Conservation (phyloP, 176 grass and related monocot species). For the Pontederia paniculata region DNA sequence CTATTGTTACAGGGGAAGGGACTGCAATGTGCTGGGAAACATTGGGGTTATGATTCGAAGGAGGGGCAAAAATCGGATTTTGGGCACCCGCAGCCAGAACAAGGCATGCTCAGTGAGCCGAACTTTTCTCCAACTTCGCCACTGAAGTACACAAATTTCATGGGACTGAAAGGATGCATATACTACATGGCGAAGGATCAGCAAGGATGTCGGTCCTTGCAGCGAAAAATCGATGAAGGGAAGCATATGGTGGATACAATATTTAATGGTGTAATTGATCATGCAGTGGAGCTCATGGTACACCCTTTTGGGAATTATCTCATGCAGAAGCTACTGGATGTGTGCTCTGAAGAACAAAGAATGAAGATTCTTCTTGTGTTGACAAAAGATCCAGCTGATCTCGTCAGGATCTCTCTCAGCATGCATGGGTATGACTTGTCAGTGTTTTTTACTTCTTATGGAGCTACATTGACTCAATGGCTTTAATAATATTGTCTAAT, state of each 20-base stretch:
- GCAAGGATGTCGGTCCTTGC: conserved; percentile 59
- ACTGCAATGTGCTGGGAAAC: not conserved
- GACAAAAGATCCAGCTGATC: conserved; percentile 26
- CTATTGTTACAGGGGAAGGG: conserved; percentile 5
- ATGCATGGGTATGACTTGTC: conserved; percentile 51
- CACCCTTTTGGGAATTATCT: conserved; percentile 86
- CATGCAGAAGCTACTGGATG: conserved; percentile 76
- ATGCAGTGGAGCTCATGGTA: conserved; percentile 62
- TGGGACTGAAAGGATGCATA: conserved; percentile 36
- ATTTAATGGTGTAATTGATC: conserved; percentile 42
- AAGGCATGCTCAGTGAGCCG: conserved; percentile 1
- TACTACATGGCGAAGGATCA: conserved; percentile 55
- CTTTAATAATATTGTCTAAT: not conserved
- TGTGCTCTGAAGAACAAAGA: conserved; percentile 54
- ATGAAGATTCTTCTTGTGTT: conserved; percentile 39
- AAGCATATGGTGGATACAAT: conserved; percentile 48
- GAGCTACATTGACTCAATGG: not conserved
- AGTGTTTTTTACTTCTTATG: not conserved
- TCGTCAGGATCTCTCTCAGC: conserved; percentile 59
- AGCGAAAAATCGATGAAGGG: conserved; percentile 58
- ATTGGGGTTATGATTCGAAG: not conserved
- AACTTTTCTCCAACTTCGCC: not conserved
- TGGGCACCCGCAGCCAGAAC: not conserved
- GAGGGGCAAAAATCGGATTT: not conserved
- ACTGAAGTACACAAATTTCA: conserved; percentile 32